These are phyloP conservation scores for Corchorus olitorius DNA, from an alignment of 345 rosid species.

Conservation along the genomic window DNA sequence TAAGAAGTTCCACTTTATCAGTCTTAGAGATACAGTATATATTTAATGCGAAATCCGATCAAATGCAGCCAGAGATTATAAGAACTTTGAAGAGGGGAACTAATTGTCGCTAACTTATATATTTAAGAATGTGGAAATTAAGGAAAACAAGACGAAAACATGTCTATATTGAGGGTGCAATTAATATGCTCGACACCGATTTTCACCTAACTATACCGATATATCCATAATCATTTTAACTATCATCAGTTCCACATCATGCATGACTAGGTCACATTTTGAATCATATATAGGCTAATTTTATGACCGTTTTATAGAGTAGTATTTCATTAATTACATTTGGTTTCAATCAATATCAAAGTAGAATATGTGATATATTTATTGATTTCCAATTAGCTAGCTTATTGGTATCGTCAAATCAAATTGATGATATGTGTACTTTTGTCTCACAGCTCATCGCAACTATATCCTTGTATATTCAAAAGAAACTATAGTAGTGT, in stretches of 20 bases:
- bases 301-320: background rate
- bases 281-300: background rate
- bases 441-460: slow-evolving; percentile 4
- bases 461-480: background rate
- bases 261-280: background rate
- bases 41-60: no score
- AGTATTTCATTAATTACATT: background rate
- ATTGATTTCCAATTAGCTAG: background rate
- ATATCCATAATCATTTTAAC: background rate
- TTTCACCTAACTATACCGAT: background rate
- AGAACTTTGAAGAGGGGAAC: no score
- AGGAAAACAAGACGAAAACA: background rate
- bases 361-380: background rate
- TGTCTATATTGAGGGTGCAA: background rate
- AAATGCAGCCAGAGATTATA: no score
- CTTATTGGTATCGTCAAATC: background rate
- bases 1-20: no score
- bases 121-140: background rate
- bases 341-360: slow-evolving; percentile 11
- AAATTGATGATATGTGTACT: no score
- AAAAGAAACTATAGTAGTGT: background rate
- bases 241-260: slow-evolving; percentile 1
- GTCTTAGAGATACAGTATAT: no score
- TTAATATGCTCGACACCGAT: background rate
- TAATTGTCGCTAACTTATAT: no score